Evolutionary conservation across 1,284 basidiomycete genomes (phyloP).

Genomic region (Ustilago tritici): DNA sequence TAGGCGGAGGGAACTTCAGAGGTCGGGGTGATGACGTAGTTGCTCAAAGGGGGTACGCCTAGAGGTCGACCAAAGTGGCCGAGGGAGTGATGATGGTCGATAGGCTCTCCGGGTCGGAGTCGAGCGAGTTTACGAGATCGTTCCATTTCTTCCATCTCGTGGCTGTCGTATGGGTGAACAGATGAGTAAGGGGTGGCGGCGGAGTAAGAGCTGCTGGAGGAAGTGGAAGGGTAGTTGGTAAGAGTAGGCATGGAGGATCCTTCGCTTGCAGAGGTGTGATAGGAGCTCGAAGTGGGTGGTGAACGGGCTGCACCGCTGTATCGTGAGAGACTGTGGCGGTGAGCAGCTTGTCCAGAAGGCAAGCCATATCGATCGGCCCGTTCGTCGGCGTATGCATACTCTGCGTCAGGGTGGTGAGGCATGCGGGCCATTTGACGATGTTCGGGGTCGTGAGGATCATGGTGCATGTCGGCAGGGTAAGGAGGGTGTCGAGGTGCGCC

Average conservation of each 20-base stretch:
- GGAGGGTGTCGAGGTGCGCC: conserved; percentile 24
- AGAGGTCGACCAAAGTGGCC: conserved; percentile 8
- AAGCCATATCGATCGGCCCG: conserved; percentile 25
- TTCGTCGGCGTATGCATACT: conserved; percentile 29
- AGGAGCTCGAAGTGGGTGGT: conserved; percentile 23
- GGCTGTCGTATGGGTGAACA: conserved; percentile 27
- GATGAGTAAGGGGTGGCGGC: conserved; percentile 13
- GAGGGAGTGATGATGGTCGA: conserved; percentile 1
- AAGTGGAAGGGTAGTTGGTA: conserved; percentile 27
- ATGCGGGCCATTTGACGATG: conserved; percentile 20
- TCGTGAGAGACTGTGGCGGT: conserved; percentile 30
- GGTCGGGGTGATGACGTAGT: conserved; percentile 23
- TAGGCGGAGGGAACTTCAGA: conserved; percentile 13
- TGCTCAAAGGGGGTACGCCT: not conserved
- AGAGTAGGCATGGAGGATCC: conserved; percentile 34
- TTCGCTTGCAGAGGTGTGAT: conserved; percentile 36
- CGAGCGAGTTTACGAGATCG: conserved; percentile 32
- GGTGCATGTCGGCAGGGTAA: conserved; percentile 28
- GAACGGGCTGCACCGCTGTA: conserved; percentile 22
- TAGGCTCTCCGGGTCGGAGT: conserved; percentile 6
- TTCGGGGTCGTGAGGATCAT: conserved; percentile 27
- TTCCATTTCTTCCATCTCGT: conserved; percentile 39
- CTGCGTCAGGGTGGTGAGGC: conserved; percentile 19
- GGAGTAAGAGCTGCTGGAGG: conserved; percentile 21
- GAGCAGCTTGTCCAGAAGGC: conserved; percentile 11